phyloP scores from a whole-genome alignment of 2,329 filamentous ascomycete genomes.

The Penicillium sp. region DNA sequence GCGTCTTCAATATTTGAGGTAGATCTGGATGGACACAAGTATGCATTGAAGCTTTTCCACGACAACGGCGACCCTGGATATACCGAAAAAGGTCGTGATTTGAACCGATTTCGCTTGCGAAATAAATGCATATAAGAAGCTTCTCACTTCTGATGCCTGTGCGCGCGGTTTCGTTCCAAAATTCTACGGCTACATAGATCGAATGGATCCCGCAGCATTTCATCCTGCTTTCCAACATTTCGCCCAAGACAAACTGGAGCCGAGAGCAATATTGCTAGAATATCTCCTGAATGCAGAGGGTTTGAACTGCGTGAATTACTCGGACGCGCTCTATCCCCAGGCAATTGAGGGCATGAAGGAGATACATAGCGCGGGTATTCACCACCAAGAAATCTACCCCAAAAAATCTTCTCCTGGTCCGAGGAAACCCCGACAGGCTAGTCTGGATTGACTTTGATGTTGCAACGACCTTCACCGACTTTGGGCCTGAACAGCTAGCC shows the following conservation, averaged over 20 bases:
- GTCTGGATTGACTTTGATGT: conserved; percentile 30
- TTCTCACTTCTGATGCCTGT: conserved; percentile 18
- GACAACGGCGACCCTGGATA: conserved; percentile 28
- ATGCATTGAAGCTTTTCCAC: conserved; percentile 23
- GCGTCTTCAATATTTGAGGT: conserved; percentile 19
- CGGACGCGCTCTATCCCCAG: conserved; percentile 11
- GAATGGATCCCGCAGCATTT: conserved; percentile 19
- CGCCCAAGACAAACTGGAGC: conserved; percentile 15
- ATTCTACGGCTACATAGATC: conserved; percentile 26
- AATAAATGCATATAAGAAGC: conserved; percentile 22
- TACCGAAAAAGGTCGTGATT: conserved; percentile 23
- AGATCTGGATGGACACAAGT: conserved; percentile 15
- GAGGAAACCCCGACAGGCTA: conserved; percentile 15
- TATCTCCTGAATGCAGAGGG: conserved; percentile 16
- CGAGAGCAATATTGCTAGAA: conserved; percentile 20
- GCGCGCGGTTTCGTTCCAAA: conserved; percentile 21
- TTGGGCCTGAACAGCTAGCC: conserved; percentile 6
- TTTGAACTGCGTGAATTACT: conserved; percentile 24
- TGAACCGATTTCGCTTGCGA: conserved; percentile 29
- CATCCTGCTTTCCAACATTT: conserved; percentile 20
- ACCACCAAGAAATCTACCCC: conserved; percentile 22
- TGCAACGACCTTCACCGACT: conserved; percentile 20
- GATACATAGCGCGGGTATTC: conserved; percentile 20
- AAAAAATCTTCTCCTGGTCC: conserved; percentile 21
- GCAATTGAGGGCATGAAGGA: conserved; percentile 22